Evolutionary conservation across 2,329 filamentous ascomycete species (phyloP).

Genomic region (Chaetoscypha palmicola): DNA sequence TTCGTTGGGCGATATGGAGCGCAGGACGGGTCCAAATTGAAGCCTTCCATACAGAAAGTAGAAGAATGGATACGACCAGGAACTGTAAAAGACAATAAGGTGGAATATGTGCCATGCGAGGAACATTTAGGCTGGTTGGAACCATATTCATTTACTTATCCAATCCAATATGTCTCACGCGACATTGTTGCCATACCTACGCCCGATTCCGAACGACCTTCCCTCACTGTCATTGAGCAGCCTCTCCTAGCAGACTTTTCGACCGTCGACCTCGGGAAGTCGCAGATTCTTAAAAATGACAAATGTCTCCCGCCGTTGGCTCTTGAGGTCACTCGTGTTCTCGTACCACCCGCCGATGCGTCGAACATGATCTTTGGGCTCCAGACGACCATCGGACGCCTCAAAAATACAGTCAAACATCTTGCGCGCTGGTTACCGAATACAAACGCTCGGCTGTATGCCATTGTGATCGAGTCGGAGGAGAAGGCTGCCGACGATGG

Average conservation of each 20-base stretch:
- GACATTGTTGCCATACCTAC: conserved; percentile 23
- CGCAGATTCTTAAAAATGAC: conserved; percentile 12
- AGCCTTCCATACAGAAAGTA: conserved; percentile 10
- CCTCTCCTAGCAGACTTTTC: conserved; percentile 23
- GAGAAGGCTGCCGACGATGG: conserved; percentile 20
- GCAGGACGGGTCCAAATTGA: conserved; percentile 4
- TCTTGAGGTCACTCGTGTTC: conserved; percentile 22
- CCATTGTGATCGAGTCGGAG: conserved; percentile 28
- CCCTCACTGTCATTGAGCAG: conserved; percentile 22
- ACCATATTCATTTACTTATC: conserved; percentile 25
- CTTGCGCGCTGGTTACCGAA: conserved; percentile 28
- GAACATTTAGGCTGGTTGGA: conserved; percentile 26
- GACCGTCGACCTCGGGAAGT: conserved; percentile 18
- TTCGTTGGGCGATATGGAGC: conserved; percentile 15
- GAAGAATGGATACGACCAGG: conserved; percentile 13
- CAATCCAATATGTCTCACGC: conserved; percentile 26
- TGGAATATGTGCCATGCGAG: conserved; percentile 13
- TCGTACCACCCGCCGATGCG: conserved; percentile 34
- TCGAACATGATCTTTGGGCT: conserved; percentile 45
- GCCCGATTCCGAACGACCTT: conserved; percentile 14
- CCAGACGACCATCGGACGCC: conserved; percentile 26
- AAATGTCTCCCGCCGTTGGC: conserved; percentile 23
- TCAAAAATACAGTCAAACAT: conserved; percentile 27
- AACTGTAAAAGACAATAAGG: conserved; percentile 4
- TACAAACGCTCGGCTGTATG: conserved; percentile 25